Conservation (phyloP, 768 basidiomycete genomes). For the Dioszegia crocea region DNA sequence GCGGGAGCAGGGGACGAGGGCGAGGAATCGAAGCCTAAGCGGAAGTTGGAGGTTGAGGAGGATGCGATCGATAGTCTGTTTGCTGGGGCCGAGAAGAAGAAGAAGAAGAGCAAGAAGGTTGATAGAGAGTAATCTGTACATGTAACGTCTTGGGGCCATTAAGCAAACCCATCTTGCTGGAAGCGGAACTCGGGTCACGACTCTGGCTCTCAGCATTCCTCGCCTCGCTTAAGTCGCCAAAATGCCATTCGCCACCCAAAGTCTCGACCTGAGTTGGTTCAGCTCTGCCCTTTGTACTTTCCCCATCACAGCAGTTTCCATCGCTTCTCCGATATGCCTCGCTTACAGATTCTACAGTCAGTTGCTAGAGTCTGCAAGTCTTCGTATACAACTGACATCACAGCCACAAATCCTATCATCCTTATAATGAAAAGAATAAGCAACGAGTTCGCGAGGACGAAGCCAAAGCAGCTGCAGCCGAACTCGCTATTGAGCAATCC, state of each 20-base stretch:
- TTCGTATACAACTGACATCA: not conserved
- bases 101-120: constrained; percentile 24
- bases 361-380: constrained; percentile 3
- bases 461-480: constrained; percentile 41
- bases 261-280: not conserved
- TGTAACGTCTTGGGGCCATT: not conserved
- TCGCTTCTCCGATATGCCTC: constrained; percentile 37
- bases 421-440: constrained; percentile 51
- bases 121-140: not conserved
- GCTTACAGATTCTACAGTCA: constrained; percentile 49
- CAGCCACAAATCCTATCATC: constrained; percentile 51
- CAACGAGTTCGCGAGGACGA: constrained; percentile 50
- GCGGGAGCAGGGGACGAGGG: not conserved
- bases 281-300: not conserved
- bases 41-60: constrained; percentile 15
- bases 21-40: constrained; percentile 17
- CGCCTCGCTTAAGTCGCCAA: not conserved
- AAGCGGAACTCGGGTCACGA: not conserved
- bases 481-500: constrained; percentile 38
- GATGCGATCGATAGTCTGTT: constrained; percentile 48
- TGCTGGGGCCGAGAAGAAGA: constrained; percentile 29
- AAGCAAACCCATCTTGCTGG: not conserved
- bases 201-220: not conserved
- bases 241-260: not conserved
- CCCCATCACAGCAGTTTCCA: too few species aligned